Base-by-base conservation (phyloP, 2,329 filamentous ascomycete species). In the Dothistroma pini region DNA sequence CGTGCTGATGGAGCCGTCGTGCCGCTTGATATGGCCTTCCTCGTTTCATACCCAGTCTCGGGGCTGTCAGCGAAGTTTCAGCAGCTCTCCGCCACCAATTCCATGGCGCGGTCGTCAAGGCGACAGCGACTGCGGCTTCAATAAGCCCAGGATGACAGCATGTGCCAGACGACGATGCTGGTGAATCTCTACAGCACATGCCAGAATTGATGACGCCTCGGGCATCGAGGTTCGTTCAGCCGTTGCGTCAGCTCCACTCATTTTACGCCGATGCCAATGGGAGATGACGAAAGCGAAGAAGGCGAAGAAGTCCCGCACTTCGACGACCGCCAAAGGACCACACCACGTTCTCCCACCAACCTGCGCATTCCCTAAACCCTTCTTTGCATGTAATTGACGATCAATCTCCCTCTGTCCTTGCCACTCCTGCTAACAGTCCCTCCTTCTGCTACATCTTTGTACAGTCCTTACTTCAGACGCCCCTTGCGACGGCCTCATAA, bases 371-470 rank as follows among this genome's bases (percentile, higher is more conserved):
- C 16, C 41, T 44, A 10, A 44, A 44, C 41, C n/a, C 3, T 19
- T 25, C 29, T 51, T 10, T 51, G 48, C 48, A 51, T 25, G 29
- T 51, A 19, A 31, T 25, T n/a, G 29, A 29, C 48, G 14, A 21
- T 51, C 21, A 51, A 8, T 29, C 29, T 7, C 48, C 5, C 16
- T 11, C 6, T 32, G 29, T 51, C 22, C 21, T 29, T 29, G 21
- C 48, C 21, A 31, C 21, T 1, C 16, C 14, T 31, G 12, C 29
- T 16, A 3, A 29, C 48, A 51, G 16, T 25, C 48, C 16, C 48
- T 29, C 21, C 48, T 51, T 51, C 48, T 51, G 22, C 48, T 25
- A n/a, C 48, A 51, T 51, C 48, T 51, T 51, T 51, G 48, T 51
- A 51, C 48, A 51, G 21, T 51, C 48, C 29, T 7, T 51, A 5